Evolutionary conservation across 2,329 filamentous ascomycete genomes (phyloP).

Genomic region (Phaeophleospora eucalypticola): DNA sequence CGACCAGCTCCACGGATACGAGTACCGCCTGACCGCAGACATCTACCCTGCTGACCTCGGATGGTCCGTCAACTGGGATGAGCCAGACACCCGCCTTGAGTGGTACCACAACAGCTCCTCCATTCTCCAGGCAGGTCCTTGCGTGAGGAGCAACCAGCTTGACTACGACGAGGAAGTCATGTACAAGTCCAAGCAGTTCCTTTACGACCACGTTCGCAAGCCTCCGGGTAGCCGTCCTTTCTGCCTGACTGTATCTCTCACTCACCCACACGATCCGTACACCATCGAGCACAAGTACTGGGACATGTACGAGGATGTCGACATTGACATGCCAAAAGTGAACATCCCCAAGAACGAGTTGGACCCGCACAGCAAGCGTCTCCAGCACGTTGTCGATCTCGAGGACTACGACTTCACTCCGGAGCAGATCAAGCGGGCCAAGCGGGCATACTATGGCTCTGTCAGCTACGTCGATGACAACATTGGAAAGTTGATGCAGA

Average conservation of each 20-base stretch:
- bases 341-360: conserved; percentile 74
- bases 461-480: conserved; percentile 94
- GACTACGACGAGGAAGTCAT: conserved; percentile 97
- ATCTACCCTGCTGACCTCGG: conserved; percentile 94
- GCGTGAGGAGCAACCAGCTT: conserved; percentile 87
- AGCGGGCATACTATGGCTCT: conserved; percentile 86
- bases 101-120: conserved; percentile 98
- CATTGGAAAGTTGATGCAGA: conserved; percentile 74
- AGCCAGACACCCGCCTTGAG: conserved; percentile 76
- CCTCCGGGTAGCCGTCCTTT: conserved; percentile 72
- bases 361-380: conserved; percentile 80
- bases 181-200: conserved; percentile 82
- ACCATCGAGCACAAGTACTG: conserved; percentile 91
- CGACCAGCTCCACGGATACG: conserved; percentile 90
- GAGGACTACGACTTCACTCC: conserved; percentile 79
- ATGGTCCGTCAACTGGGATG: conserved; percentile 94
- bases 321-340: conserved; percentile 78
- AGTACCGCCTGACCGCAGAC: conserved; percentile 86
- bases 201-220: conserved; percentile 86
- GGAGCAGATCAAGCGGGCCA: conserved; percentile 79
- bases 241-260: conserved; percentile 84
- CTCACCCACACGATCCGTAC: conserved; percentile 92
- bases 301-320: conserved; percentile 84
- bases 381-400: conserved; percentile 81
- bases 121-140: conserved; percentile 82